Base-by-base conservation (phyloP, 1,284 basidiomycete species). In the Moniliella sp. region DNA sequence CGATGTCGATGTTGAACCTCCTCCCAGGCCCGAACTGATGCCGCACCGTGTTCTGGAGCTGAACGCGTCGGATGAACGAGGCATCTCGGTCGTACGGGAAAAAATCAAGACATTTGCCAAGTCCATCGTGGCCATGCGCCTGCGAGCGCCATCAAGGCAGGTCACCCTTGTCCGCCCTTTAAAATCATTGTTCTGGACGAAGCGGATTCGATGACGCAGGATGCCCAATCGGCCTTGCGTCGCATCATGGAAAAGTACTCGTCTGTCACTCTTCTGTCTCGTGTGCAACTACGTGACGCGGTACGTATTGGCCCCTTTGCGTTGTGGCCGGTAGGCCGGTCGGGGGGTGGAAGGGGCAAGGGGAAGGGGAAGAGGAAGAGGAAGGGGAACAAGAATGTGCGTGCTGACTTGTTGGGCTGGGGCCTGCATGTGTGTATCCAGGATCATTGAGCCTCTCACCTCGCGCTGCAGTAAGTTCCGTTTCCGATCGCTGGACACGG, bases 401-500 rank as follows among this genome's bases (percentile, higher is more conserved):
- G n/a, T n/a, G n/a, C n/a, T n/a, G n/a, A n/a, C n/a, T n/a, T n/a
- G n/a, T n/a, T n/a, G n/a, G n/a, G n/a, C n/a, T n/a, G n/a, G n/a
- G n/a, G n/a, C n/a, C n/a, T n/a, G n/a, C n/a, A n/a, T n/a, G n/a
- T n/a, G n/a, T n/a, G n/a, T n/a, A n/a, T n/a, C 4, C 15, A 93
- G 88, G 52, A 97, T 99, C 46, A 99, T 99, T 39, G 91, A 97
- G 57, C 91, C 91, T 0, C 71, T 99, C 15, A 83, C 91, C 11
- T 94, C 88, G n/a, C 75, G 91, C 33, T 99, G 91, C 64, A 91
- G 83, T 38, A 99, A 99, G 65, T 97, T 99, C 66, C 76, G 91
- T 27, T 99, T 97, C 67, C 82, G 81, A 15, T 80, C 86, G 2
- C 70, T 99, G 16, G 84, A 86, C 54, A 65, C 73, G 5, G 61